Evolutionary conservation across 805 yeast species (phyloP).

Genomic region (Metschnikowia proteae): DNA sequence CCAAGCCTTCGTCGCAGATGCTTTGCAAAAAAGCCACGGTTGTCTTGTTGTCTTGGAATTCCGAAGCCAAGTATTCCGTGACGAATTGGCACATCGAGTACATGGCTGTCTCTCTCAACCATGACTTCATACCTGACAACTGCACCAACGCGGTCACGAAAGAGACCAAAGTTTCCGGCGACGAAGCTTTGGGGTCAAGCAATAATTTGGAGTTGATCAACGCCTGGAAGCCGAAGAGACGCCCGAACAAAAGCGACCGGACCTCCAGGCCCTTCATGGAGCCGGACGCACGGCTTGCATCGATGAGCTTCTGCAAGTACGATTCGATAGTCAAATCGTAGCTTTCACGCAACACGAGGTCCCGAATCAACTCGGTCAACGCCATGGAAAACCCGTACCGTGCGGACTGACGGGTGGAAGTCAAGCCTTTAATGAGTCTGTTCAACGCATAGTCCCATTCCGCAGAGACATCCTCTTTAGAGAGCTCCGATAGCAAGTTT

Average conservation of each 20-base stretch:
- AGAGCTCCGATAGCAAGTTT: constrained; percentile 57
- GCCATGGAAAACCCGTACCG: constrained; percentile 88
- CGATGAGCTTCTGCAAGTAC: constrained; percentile 38
- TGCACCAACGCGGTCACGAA: constrained; percentile 50
- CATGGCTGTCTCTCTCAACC: constrained; percentile 83
- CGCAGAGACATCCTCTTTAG: constrained; percentile 33
- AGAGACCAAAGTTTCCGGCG: constrained; percentile 29
- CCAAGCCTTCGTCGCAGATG: constrained; percentile 51
- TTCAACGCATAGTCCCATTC: constrained; percentile 84
- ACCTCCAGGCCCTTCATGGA: constrained; percentile 75
- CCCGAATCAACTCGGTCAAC: constrained; percentile 59
- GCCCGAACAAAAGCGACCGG: constrained; percentile 76
- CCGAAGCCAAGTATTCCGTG: constrained; percentile 11
- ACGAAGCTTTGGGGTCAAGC: constrained; percentile 17
- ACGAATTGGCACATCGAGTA: constrained; percentile 61
- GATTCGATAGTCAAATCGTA: constrained; percentile 30
- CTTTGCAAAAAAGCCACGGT: constrained; percentile 34
- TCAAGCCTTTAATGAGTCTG: constrained; percentile 74
- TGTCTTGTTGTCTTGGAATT: constrained; percentile 16
- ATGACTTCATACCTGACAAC: constrained; percentile 62
- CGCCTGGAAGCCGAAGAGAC: constrained; percentile 78
- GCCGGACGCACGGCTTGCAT: constrained; percentile 29
- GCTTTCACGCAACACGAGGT: constrained; percentile 28
- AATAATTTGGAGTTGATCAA: constrained; percentile 47
- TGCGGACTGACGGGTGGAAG: constrained; percentile 79